Evolutionary conservation across 1,284 basidiomycete species (phyloP).

Genomic region (Schizophyllum commune): DNA sequence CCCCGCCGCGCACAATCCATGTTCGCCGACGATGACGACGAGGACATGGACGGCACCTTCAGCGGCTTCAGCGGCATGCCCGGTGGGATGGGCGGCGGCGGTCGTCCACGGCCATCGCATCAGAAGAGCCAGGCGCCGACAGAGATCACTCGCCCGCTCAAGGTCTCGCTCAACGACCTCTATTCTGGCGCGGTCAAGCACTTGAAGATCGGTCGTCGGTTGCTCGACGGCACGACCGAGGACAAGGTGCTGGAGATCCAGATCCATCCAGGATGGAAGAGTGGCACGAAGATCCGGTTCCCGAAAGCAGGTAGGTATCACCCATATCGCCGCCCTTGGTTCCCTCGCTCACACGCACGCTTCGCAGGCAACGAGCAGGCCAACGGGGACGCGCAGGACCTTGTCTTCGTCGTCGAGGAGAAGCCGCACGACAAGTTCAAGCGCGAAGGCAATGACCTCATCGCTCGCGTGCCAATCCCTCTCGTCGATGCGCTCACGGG

Average conservation of each 20-base stretch:
- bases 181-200: constrained; percentile 85
- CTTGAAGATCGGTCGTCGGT: constrained; percentile 78
- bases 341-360: not conserved
- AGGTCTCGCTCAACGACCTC: constrained; percentile 86
- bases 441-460: constrained; percentile 78
- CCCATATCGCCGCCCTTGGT: not conserved
- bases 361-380: constrained; percentile 73
- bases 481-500: constrained; percentile 81
- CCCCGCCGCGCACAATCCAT: constrained; percentile 24
- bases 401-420: constrained; percentile 89
- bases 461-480: constrained; percentile 55
- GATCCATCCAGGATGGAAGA: constrained; percentile 83
- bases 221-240: constrained; percentile 69
- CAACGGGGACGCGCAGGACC: constrained; percentile 72
- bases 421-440: constrained; percentile 74
- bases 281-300: constrained; percentile 89
- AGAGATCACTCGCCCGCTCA: constrained; percentile 81
- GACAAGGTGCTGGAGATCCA: constrained; percentile 89
- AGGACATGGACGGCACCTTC: constrained; percentile 36
- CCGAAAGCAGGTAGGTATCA: constrained; percentile 40
- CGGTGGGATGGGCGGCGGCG: constrained; percentile 47
- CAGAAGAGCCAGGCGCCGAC: constrained; percentile 28
- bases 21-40: constrained; percentile 36
- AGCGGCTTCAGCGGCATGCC: constrained; percentile 34
- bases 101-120: constrained; percentile 4